These are phyloP conservation scores for Lepidium didymum DNA, from an alignment of 345 rosid species.

Conservation along the genomic window DNA sequence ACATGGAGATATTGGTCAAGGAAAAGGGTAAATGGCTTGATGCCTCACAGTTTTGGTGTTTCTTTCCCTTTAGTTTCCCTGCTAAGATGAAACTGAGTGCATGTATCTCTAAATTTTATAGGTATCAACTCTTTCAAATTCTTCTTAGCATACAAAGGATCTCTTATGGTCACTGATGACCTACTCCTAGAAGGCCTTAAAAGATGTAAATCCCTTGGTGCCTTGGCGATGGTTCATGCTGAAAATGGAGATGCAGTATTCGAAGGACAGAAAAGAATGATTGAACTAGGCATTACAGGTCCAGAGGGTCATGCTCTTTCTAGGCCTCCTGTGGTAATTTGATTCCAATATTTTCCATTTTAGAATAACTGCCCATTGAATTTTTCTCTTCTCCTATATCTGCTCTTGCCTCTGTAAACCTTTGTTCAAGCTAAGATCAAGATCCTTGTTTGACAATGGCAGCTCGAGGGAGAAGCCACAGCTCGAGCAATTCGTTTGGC, in stretches of 20 bases:
- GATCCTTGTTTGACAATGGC: constrained; percentile 26
- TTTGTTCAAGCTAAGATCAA: not conserved
- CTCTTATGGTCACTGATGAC: constrained; percentile 76
- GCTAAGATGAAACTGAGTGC: not conserved
- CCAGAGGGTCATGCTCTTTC: constrained; percentile 98
- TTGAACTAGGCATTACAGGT: constrained; percentile 89
- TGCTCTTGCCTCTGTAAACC: not conserved
- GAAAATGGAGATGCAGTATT: constrained; percentile 98
- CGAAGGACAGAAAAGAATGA: constrained; percentile 90
- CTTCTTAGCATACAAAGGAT: constrained; percentile 91
- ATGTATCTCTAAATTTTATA: constrained; percentile 20
- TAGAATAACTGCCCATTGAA: not conserved
- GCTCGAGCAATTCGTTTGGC: constrained; percentile 92
- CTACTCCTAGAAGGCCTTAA: constrained; percentile 76
- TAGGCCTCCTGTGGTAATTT: constrained; percentile 77
- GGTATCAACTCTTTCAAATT: constrained; percentile 98
- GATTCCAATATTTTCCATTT: not conserved
- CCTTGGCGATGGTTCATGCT: constrained; percentile 98
- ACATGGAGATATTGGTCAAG: constrained; percentile 86
- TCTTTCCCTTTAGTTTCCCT: not conserved
- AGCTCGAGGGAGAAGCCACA: constrained; percentile 99
- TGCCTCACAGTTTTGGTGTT: not conserved
- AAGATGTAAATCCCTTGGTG: constrained; percentile 91
- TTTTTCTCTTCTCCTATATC: not conserved
- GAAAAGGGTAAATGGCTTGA: constrained; percentile 52